phyloP scores from a whole-genome alignment of 495 filamentous ascomycete genomes.

The Aspergillus mulundensis region DNA sequence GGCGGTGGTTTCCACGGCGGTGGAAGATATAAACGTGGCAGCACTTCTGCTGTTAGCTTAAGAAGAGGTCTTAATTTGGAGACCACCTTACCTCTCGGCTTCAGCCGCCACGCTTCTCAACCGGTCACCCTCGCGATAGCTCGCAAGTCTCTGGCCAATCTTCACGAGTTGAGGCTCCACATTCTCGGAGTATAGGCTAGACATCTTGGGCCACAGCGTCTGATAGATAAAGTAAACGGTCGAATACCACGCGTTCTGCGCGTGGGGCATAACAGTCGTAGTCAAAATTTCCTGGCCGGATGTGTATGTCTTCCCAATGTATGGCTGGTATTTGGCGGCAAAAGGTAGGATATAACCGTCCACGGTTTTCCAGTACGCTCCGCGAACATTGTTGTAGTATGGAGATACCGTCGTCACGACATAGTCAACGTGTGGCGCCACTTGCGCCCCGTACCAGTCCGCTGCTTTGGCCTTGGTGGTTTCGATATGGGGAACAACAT shows the following conservation, averaged over 20 bases:
- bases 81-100: conserved; percentile 40
- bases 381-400: conserved; percentile 63
- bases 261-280: conserved; percentile 69
- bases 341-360: conserved; percentile 70
- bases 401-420: conserved; percentile 55
- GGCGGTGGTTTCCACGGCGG: conserved; percentile 11
- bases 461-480: conserved; percentile 55
- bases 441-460: conserved; percentile 60
- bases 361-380: conserved; percentile 60
- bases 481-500: conserved; percentile 67
- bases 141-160: conserved; percentile 83
- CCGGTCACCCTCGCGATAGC: conserved; percentile 68
- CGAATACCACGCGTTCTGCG: conserved; percentile 63
- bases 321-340: conserved; percentile 67
- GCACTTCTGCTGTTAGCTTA: conserved; percentile 25
- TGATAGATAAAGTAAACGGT: conserved; percentile 64
- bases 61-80: background rate
- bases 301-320: conserved; percentile 64
- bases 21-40: conserved; percentile 22
- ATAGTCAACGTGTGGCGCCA: conserved; percentile 71
- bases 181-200: conserved; percentile 78
- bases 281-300: conserved; percentile 61
- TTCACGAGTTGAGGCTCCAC: conserved; percentile 93
- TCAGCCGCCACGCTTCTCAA: conserved; percentile 56
- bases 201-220: conserved; percentile 73